Percentiles rank a stretch among this genome's conserved stretches.
Evolutionary conservation across 805 yeast species (phyloP).

Genomic region (Lachancea thermotolerans): DNA sequence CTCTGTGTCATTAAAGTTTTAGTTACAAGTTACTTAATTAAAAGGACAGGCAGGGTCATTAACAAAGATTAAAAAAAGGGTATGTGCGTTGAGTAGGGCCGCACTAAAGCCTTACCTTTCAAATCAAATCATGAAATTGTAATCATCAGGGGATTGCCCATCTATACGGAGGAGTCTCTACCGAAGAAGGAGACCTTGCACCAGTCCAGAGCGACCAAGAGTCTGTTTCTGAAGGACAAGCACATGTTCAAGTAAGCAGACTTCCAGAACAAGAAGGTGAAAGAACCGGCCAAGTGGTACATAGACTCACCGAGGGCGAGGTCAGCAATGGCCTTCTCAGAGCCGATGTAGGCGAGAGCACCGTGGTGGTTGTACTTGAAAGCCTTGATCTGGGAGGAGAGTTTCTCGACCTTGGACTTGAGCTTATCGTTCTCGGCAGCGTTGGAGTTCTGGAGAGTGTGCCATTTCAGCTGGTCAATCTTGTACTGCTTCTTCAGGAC

Average conservation of each 20-base stretch:
- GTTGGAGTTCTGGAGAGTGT: constrained; percentile 32
- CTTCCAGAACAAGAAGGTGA: constrained; percentile 92
- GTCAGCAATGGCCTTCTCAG: constrained; percentile 92
- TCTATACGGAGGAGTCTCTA: constrained; percentile 56
- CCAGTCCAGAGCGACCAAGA: constrained; percentile 86
- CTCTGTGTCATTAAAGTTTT: background rate
- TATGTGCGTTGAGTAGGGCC: background rate
- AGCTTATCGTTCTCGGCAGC: constrained; percentile 38
- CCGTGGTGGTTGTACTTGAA: constrained; percentile 87
- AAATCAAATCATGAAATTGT: background rate
- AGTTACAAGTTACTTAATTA: background rate
- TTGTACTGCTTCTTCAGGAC: constrained; percentile 60
- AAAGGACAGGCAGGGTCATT: background rate
- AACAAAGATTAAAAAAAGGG: background rate
- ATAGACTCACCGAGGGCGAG: constrained; percentile 69
- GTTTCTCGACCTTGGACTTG: constrained; percentile 38
- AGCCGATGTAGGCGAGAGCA: constrained; percentile 88
- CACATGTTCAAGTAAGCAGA: constrained; percentile 90
- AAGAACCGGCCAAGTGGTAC: constrained; percentile 73
- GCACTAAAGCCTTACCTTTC: background rate
- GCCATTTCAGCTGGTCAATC: constrained; percentile 50
- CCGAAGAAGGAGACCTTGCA: constrained; percentile 80
- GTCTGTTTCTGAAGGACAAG: constrained; percentile 80
- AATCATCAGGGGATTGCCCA: background rate
- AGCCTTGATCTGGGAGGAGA: constrained; percentile 42